Evolutionary conservation across 768 basidiomycete genomes (phyloP).

Genomic region (Tricholoma matsutake): DNA sequence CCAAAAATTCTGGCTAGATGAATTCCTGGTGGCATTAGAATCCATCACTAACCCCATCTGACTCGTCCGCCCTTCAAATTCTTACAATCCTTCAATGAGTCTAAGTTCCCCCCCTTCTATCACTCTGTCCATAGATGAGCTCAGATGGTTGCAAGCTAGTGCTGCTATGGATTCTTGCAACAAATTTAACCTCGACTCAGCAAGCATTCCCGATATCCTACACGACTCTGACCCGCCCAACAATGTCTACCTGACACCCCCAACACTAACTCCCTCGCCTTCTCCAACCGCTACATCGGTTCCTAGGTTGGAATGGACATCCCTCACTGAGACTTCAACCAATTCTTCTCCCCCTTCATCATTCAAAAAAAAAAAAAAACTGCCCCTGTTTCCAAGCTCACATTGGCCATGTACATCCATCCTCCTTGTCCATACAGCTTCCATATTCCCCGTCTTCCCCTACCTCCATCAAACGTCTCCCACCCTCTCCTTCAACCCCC

Average conservation of each 20-base stretch:
- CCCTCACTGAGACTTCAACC: not conserved
- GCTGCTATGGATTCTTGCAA: constrained; percentile 10
- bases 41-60: not conserved
- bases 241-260: not conserved
- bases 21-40: constrained; percentile 7
- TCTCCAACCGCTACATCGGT: not conserved
- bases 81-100: not conserved
- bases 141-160: constrained; percentile 48
- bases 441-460: not conserved
- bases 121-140: constrained; percentile 42
- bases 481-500: not conserved
- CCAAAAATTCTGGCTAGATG: not conserved
- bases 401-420: constrained; percentile 5
- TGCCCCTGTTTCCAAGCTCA: constrained; percentile 3
- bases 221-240: not conserved
- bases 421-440: not conserved
- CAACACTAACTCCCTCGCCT: constrained; percentile 9
- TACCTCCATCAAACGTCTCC: constrained; percentile 1
- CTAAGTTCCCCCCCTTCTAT: constrained; percentile 16
- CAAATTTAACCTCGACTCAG: not conserved
- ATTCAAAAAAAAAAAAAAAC: constrained; percentile 10
- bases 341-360: constrained; percentile 8
- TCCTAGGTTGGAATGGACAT: not conserved
- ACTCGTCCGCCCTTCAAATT: constrained; percentile 5
- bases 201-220: not conserved